Conservation (phyloP, 1,284 basidiomycete genomes). For the Boletellus deceptivus region DNA sequence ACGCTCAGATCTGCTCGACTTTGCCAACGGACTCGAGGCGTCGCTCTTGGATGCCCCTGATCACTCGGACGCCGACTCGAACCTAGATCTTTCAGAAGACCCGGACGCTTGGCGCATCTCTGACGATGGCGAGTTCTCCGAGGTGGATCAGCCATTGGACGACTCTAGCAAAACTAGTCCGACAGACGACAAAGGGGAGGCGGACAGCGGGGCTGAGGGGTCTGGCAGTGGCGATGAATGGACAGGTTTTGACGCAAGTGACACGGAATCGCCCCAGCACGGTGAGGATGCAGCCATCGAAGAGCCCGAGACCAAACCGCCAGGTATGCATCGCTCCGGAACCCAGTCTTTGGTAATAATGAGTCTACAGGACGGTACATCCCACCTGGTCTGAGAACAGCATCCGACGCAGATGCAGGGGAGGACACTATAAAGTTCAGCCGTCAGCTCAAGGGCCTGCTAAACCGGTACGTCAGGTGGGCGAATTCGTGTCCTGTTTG, state of each 20-base stretch:
- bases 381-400: constrained; percentile 62
- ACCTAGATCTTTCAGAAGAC: neutral
- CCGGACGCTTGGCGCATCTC: neutral
- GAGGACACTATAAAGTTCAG: constrained; percentile 66
- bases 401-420: constrained; percentile 30
- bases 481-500: neutral
- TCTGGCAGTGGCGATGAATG: constrained; percentile 16
- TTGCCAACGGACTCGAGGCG: constrained; percentile 38
- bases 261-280: constrained; percentile 14
- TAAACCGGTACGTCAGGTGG: constrained; percentile 69
- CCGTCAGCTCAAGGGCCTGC: constrained; percentile 81
- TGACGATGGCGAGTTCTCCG: constrained; percentile 29
- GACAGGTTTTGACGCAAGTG: constrained; percentile 22
- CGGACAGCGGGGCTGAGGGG: constrained; percentile 6
- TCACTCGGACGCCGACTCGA: neutral
- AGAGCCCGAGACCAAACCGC: constrained; percentile 5
- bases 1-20: constrained; percentile 49
- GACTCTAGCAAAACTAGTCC: constrained; percentile 7
- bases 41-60: constrained; percentile 3
- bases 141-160: constrained; percentile 27
- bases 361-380: constrained; percentile 48
- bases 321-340: constrained; percentile 25
- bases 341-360: neutral
- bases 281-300: constrained; percentile 4
- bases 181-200: constrained; percentile 4